These are phyloP conservation scores for Coccomyxa subellipsoidea DNA, from an alignment of 163 green algal species.

Conservation along the genomic window DNA sequence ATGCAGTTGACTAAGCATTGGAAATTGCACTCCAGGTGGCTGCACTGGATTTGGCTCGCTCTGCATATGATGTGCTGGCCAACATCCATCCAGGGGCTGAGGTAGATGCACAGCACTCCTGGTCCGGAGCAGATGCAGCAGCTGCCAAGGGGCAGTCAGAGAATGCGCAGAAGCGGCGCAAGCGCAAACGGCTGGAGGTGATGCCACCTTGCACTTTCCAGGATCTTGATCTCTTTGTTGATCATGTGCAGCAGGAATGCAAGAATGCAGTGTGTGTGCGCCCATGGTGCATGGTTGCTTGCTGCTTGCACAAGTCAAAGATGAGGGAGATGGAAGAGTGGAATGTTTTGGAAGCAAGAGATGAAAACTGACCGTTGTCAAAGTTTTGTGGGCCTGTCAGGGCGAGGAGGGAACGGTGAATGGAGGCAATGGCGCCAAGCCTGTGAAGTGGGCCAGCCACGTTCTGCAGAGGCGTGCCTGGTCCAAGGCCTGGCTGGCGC, in stretches of 20 bases:
- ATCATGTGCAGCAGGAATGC: too few relatives aligned
- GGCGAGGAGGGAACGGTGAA: background rate
- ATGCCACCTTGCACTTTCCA: too few relatives aligned
- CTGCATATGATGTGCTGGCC: conserved; percentile 57
- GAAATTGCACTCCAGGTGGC: background rate
- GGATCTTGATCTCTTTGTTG: background rate
- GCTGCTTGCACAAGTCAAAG: too few relatives aligned
- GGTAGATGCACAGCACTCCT: conserved; percentile 37
- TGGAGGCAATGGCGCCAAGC: background rate
- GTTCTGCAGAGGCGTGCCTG: conserved; percentile 45
- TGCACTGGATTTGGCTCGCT: conserved; percentile 40
- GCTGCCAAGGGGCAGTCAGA: conserved; percentile 34
- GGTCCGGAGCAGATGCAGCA: conserved; percentile 57
- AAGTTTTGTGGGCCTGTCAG: background rate
- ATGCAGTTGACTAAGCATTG: background rate
- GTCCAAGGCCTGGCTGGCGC: conserved; percentile 75
- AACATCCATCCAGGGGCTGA: conserved; percentile 9
- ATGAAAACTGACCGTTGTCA: too few relatives aligned
- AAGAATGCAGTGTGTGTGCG: too few relatives aligned
- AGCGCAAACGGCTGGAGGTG: conserved; percentile 40
- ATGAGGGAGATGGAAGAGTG: too few relatives aligned
- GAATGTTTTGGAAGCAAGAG: too few relatives aligned
- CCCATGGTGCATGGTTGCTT: too few relatives aligned
- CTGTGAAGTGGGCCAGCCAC: conserved; percentile 50
- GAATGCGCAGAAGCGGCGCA: conserved; percentile 45